phyloP scores from a whole-genome alignment of 1,139 yeast genomes.

The Debaryomyces coudertii region DNA sequence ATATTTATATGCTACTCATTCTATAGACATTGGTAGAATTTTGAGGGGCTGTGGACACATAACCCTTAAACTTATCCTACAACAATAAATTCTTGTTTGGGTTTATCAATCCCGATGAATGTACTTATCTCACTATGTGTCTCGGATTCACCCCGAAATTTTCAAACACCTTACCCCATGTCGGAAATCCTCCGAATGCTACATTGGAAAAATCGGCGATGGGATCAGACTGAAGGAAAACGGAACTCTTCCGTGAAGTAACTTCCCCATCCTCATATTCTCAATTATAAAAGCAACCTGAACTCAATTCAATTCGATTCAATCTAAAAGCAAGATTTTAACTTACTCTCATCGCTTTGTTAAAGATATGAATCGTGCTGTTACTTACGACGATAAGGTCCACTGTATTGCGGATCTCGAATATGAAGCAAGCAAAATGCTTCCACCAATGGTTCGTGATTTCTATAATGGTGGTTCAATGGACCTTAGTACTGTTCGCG shows the following conservation, averaged over 20 bases:
- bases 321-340: neutral
- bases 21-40: neutral
- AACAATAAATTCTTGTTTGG: neutral
- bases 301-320: neutral
- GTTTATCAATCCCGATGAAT: neutral
- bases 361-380: constrained; percentile 1
- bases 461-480: constrained; percentile 18
- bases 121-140: neutral
- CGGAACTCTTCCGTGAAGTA: neutral
- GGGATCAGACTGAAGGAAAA: neutral
- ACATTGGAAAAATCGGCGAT: neutral
- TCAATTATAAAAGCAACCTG: neutral
- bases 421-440: neutral
- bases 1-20: neutral
- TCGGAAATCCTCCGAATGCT: neutral
- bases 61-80: neutral
- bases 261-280: neutral
- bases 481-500: constrained; percentile 36
- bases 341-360: neutral
- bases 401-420: constrained; percentile 5
- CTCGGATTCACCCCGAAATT: neutral
- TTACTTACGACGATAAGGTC: constrained; percentile 2
- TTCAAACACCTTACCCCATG: neutral
- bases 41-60: neutral
- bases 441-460: constrained; percentile 4